These are phyloP conservation scores for Starmerella geochares DNA, from an alignment of 805 yeast genomes.

Conservation along the genomic window DNA sequence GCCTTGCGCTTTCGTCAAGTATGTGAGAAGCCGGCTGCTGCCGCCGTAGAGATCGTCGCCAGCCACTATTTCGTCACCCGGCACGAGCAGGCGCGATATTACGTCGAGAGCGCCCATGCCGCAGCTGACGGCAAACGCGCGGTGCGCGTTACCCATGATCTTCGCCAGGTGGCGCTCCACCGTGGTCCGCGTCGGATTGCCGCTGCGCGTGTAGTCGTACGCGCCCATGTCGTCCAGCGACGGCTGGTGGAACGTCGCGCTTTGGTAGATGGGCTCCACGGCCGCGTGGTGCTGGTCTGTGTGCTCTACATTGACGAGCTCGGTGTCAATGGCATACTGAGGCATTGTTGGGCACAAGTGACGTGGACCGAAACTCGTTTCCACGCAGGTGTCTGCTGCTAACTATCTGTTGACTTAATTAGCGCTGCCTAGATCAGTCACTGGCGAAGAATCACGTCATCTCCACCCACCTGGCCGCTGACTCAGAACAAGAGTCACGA, in stretches of 20 bases:
- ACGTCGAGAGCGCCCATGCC: conserved; percentile 94
- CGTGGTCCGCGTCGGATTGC: conserved; percentile 83
- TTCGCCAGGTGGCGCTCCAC: conserved; percentile 68
- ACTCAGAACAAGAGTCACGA: neutral
- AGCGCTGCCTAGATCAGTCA: neutral
- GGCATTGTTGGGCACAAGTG: too few species aligned
- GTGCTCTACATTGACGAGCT: conserved; percentile 51
- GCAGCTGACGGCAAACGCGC: conserved; percentile 70
- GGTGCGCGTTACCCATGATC: conserved; percentile 59
- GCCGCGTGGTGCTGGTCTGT: conserved; percentile 68
- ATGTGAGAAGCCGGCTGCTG: conserved; percentile 72
- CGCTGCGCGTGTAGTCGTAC: conserved; percentile 81
- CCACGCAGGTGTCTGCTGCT: too few species aligned
- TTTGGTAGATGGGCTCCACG: conserved; percentile 79
- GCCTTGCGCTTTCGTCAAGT: conserved; percentile 52
- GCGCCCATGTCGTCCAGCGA: conserved; percentile 66
- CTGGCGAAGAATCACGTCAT: too few species aligned
- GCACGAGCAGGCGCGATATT: conserved; percentile 56
- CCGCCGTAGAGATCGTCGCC: conserved; percentile 96
- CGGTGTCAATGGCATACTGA: conserved; percentile 46
- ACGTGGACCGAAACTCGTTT: too few species aligned
- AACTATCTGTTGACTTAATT: too few species aligned
- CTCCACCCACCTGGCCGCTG: too few species aligned
- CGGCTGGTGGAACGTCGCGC: conserved; percentile 86
- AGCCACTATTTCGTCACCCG: conserved; percentile 86